These are phyloP conservation scores for Pseudogymnoascus sp. DNA, from an alignment of 2,329 filamentous ascomycete species.

Conservation along the genomic window DNA sequence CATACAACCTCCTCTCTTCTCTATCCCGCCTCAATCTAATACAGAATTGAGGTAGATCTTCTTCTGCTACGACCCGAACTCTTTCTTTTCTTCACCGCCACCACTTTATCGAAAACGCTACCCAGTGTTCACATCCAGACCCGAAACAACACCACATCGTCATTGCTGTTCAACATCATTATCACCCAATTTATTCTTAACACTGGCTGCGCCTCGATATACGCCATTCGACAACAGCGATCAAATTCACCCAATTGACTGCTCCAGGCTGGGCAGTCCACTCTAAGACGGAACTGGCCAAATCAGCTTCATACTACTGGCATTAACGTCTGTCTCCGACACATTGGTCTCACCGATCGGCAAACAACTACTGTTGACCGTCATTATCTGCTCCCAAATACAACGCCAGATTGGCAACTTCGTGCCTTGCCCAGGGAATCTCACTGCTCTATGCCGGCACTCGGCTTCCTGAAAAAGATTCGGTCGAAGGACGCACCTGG, in stretches of 20 bases:
- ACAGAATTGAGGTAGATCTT: not conserved
- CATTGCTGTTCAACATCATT: conserved; percentile 3
- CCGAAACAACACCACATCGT: conserved; percentile 1
- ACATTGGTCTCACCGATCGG: conserved; percentile 2
- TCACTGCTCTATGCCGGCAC: conserved; percentile 63
- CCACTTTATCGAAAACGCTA: not conserved
- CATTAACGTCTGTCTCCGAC: not conserved
- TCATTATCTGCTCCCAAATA: not conserved
- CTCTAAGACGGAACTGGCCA: conserved; percentile 1
- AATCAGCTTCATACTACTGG: not conserved
- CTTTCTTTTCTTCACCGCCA: not conserved
- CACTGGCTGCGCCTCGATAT: not conserved
- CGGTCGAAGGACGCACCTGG: conserved; percentile 81
- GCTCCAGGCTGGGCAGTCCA: not conserved
- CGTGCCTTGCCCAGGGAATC: not conserved
- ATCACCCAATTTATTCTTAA: conserved; percentile 6
- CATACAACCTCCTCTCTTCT: not conserved
- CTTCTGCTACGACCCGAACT: not conserved
- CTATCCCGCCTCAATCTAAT: not conserved
- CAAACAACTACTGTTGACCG: not conserved
- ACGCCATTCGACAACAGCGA: not conserved
- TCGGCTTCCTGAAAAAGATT: conserved; percentile 98
- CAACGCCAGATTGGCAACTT: conserved; percentile 6
- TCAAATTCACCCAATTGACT: not conserved
- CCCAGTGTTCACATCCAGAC: not conserved